Conservation (phyloP, 139 green algal species). For the Zygnema circumcarinatum region DNA sequence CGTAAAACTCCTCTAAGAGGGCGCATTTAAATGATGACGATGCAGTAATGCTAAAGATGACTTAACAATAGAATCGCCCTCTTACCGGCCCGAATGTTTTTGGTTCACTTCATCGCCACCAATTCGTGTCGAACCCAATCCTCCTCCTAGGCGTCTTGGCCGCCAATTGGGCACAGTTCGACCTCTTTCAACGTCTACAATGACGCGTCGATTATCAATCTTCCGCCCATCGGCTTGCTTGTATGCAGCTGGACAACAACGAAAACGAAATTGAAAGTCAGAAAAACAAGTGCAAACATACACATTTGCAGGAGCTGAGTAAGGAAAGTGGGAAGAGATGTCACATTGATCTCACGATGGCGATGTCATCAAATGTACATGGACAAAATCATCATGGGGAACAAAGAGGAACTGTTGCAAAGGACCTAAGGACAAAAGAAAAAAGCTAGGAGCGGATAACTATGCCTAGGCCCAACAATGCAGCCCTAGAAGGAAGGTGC, state of each 20-base stretch:
- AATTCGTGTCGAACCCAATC: slow-evolving; percentile 59
- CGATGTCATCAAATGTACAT: no score
- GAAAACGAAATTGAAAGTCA: not conserved
- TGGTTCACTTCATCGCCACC: slow-evolving; percentile 59
- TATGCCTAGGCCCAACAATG: no score
- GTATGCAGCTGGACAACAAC: slow-evolving; percentile 60
- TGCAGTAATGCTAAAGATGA: no score
- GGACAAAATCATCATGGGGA: no score
- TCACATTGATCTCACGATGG: no score
- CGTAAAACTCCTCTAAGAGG: no score
- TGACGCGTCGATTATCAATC: slow-evolving; percentile 64
- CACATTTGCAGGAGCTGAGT: not conserved
- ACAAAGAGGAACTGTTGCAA: no score
- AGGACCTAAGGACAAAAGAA: no score
- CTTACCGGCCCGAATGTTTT: slow-evolving; percentile 35
- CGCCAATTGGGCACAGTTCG: slow-evolving; percentile 66
- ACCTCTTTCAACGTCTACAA: slow-evolving; percentile 68
- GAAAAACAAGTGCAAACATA: not conserved
- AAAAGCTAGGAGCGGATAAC: no score
- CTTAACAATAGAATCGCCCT: no score
- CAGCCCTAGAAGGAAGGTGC: no score
- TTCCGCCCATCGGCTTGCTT: slow-evolving; percentile 63
- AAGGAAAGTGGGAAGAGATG: not conserved
- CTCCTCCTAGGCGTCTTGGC: slow-evolving; percentile 63
- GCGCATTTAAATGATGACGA: no score